Conservation (phyloP, 2,329 filamentous ascomycete genomes). For the Aspergillus puulaauensis region DNA sequence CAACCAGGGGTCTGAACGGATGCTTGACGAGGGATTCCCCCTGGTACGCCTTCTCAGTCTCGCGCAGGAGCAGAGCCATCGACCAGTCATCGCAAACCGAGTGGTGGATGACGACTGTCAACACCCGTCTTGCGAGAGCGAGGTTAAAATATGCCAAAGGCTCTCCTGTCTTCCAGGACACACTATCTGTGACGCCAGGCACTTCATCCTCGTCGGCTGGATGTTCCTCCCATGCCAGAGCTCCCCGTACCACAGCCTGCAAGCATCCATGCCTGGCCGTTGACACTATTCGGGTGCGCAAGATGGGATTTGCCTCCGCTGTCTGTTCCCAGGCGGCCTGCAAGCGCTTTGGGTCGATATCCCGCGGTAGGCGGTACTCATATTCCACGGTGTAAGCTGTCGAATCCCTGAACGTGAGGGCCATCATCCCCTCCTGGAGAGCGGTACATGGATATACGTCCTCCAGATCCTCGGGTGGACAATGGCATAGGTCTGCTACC, state of each 20-base stretch:
- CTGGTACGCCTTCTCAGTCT: constrained; percentile 7
- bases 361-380: neutral
- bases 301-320: neutral
- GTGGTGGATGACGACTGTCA: constrained; percentile 8
- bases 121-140: neutral
- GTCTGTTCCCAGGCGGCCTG: neutral
- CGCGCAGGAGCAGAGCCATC: constrained; percentile 14
- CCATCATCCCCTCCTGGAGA: neutral
- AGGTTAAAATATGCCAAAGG: neutral
- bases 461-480: neutral
- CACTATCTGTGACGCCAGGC: too few species aligned
- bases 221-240: neutral
- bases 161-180: neutral
- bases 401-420: neutral
- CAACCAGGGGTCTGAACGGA: neutral
- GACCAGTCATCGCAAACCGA: constrained; percentile 22
- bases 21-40: neutral
- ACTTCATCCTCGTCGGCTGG: too few species aligned
- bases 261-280: neutral
- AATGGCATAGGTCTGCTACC: neutral
- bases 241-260: neutral
- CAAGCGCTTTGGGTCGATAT: neutral
- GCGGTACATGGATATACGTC: neutral
- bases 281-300: neutral
- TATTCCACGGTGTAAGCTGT: neutral